Base-by-base conservation (phyloP, 345 rosid genomes). In the Gossypium rotundifolium region DNA sequence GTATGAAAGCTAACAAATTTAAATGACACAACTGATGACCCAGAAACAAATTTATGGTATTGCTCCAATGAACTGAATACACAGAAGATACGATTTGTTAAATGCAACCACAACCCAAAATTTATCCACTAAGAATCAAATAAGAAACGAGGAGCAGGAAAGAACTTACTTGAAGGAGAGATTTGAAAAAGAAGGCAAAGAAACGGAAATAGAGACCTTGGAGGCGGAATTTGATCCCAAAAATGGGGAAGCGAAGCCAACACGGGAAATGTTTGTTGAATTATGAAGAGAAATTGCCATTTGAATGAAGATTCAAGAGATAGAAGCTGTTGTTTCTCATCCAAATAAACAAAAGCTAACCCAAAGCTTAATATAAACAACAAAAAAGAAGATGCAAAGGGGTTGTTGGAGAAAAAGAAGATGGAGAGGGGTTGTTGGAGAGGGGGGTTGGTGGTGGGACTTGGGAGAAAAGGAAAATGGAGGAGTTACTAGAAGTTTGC, bases 151-250 rank as follows among this genome's bases (percentile, higher is more conserved):
- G 13, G 10, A 11, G 49, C 49, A 40, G 38, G 22, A 49, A 54
- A n/a, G 49, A 54, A 70, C 86, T 72, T 73, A 87, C 92, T 78
- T 80, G 82, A 81, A 33, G 61, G 78, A 77, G 61, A 72, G 69
- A 40, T 27, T 70, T 58, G 51, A 58, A 51, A 51, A 76, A 27
- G 80, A 73, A 51, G 72, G 75, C 81, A 88, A 82, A 2, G 81
- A 82, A 49, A 81, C 57, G 60, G 89, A 84, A 58, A 80, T 84
- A 4, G 72, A 73, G 20, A 60, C 68, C 2, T 74, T 46, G n/a
- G 71, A 29, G 23, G 11, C 49, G 8, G 63, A 73, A 67, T 25
- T 67, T 16, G 42, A 64, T 29, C 45, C 51, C 16, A 10, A 17
- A 51, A 51, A 75, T 45, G 8, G 81, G 61, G 16, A 70, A 4